Evolutionary conservation across 805 yeast species (phyloP), one percentile per base, ranked within the genome.

Genomic region (Cyberlindnera sargentensis): DNA sequence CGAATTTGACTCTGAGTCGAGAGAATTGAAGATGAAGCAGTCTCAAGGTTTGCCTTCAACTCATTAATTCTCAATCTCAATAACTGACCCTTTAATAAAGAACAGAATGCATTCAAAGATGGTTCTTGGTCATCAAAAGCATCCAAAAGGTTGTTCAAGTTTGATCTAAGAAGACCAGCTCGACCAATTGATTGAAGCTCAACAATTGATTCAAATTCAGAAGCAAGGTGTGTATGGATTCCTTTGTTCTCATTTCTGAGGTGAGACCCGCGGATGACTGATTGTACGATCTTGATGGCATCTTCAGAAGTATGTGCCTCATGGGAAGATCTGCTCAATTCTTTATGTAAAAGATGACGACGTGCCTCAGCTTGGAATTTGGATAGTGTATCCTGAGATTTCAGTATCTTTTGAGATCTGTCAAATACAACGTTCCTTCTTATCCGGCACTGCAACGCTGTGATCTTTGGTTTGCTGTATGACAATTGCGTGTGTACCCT

Each of bases 1-100:
- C 89, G 71, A 43, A 81, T 65, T 5, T 64, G 51, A 1, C 85
- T 71, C 60, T 86, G 93, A 3, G 84, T 47, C 2, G 60, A 56
- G 2, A 70, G 55, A 2, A 79, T 54, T 3, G 52, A 47, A 2
- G 20, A 1, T 3, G 40, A 31, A 15, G 45, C 33, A 11, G 37
- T 8, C 11, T 11, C 28, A 31, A 50, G 31, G 4, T 30, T 26
- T 23, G 23, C 15, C 27, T 47, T 37, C 36, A 36, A 6, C 3
- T 11, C 20, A 1, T 44, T 9, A 11, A 63, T 46, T 4, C 52
- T 45, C 6, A 51, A 52, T 50, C 78, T 66, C 1, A 63, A 40
- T 1, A 46, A 46, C 6, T 51, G 56, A 7, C 74, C 77, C 43
- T 71, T 63, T 8, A 67, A 54, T 4, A 66, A 42, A 1, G 74